These are phyloP conservation scores for Mycena indigotica DNA, from an alignment of 768 basidiomycete species.

Conservation along the genomic window DNA sequence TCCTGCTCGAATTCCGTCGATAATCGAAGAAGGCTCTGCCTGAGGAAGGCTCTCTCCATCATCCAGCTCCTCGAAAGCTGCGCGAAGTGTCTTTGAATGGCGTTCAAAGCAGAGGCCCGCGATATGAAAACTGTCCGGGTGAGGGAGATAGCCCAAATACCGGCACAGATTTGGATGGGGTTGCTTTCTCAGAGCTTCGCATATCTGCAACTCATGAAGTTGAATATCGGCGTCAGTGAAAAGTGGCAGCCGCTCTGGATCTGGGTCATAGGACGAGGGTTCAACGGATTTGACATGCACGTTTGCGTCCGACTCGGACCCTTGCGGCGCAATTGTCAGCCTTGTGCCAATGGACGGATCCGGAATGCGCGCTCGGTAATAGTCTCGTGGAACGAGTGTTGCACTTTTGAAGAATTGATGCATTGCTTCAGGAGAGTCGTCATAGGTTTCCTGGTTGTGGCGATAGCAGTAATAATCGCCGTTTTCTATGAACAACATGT, in stretches of 20 bases:
- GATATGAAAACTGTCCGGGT: background rate
- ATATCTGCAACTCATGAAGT: background rate
- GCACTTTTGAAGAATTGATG: too few relatives aligned
- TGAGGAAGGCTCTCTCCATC: background rate
- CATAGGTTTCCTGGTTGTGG: too few relatives aligned
- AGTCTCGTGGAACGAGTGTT: too few relatives aligned
- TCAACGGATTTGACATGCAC: background rate
- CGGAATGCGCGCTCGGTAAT: too few relatives aligned
- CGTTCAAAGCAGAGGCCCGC: slow-evolving; percentile 6
- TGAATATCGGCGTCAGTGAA: background rate
- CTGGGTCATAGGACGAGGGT: background rate
- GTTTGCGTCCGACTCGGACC: background rate
- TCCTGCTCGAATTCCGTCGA: background rate
- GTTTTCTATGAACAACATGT: too few relatives aligned
- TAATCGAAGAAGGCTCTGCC: background rate
- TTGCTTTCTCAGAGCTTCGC: background rate
- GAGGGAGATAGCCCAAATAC: slow-evolving; percentile 3
- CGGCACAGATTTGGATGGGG: slow-evolving; percentile 4
- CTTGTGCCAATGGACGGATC: too few relatives aligned
- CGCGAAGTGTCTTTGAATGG: background rate
- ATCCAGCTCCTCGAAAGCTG: background rate
- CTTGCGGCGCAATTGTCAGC: background rate
- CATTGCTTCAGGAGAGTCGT: too few relatives aligned
- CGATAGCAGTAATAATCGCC: too few relatives aligned
- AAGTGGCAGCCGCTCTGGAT: background rate